These are phyloP conservation scores for Raddia distichophylla DNA, from an alignment of 176 grass and related monocot genomes.

Conservation along the genomic window DNA sequence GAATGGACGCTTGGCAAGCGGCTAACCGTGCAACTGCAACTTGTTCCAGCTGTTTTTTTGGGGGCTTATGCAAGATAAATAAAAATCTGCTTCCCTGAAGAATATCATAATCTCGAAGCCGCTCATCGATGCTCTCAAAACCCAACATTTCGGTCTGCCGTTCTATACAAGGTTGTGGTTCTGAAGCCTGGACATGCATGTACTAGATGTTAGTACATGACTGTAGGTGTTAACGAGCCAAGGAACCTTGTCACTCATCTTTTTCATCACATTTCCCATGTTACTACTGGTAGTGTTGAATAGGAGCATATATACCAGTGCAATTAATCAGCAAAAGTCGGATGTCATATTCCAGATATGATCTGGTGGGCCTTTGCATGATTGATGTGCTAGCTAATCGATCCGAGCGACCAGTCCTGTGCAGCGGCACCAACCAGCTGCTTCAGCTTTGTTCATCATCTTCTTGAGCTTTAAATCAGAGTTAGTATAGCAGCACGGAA, in stretches of 20 bases:
- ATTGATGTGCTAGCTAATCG: neutral
- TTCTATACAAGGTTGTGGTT: neutral
- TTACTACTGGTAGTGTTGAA: neutral
- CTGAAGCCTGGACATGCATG: conserved; percentile 1
- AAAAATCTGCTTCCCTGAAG: too few relatives aligned
- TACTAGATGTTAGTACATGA: neutral
- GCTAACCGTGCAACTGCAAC: neutral
- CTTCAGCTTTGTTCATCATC: neutral
- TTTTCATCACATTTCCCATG: conserved; percentile 4
- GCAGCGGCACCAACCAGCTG: neutral
- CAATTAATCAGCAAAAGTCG: neutral
- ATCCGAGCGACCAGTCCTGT: neutral
- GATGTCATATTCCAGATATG: neutral
- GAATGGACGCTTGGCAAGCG: neutral
- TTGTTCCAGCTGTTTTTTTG: too few relatives aligned
- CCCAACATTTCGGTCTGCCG: too few relatives aligned
- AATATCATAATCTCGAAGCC: too few relatives aligned
- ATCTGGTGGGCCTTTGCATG: neutral
- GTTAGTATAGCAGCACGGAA: neutral
- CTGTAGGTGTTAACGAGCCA: neutral
- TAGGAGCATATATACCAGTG: neutral
- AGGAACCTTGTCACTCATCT: neutral
- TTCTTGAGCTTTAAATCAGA: neutral
- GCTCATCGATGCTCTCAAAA: too few relatives aligned
- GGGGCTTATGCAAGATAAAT: too few relatives aligned